phyloP scores from a whole-genome alignment of 2,329 filamentous ascomycete genomes.

The Ophiocordyceps camponoti-rufipedis region DNA sequence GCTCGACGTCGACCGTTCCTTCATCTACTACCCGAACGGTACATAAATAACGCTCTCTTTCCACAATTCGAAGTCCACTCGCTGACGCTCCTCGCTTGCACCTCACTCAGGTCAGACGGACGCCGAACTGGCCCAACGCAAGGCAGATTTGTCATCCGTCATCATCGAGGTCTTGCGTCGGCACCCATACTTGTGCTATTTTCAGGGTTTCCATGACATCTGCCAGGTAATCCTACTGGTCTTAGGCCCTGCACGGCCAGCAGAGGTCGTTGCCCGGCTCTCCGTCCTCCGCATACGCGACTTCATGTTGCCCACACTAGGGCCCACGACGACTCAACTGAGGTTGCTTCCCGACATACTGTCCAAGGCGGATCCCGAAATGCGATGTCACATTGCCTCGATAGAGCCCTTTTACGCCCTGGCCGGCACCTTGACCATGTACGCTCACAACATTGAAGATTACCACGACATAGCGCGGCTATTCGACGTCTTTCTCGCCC shows the following conservation, averaged over 20 bases:
- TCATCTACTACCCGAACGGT: constrained; percentile 88
- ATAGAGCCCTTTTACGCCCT: constrained; percentile 85
- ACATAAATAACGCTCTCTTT: constrained; percentile 4
- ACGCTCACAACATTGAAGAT: constrained; percentile 85
- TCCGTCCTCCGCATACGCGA: constrained; percentile 84
- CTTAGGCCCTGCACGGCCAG: constrained; percentile 43
- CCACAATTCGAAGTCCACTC: not conserved
- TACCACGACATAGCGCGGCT: constrained; percentile 78
- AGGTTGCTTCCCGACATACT: constrained; percentile 72
- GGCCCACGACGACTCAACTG: constrained; percentile 70
- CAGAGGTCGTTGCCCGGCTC: constrained; percentile 54
- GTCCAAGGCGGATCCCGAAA: constrained; percentile 46
- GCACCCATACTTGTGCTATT: constrained; percentile 78
- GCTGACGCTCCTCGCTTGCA: not conserved
- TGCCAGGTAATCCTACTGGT: constrained; percentile 89
- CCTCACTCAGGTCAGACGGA: constrained; percentile 45
- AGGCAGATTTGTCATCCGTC: constrained; percentile 57
- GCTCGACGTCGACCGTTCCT: constrained; percentile 88
- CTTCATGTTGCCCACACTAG: constrained; percentile 86
- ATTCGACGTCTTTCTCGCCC: constrained; percentile 80
- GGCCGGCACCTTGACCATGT: constrained; percentile 85
- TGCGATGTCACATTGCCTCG: constrained; percentile 58
- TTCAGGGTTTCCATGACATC: constrained; percentile 97
- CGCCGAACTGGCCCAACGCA: constrained; percentile 50
- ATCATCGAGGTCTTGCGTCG: constrained; percentile 67